Evolutionary conservation across 2,329 filamentous ascomycete species (phyloP), one percentile per base, ranked within the genome.

Genomic region (Pezicula radicicola): DNA sequence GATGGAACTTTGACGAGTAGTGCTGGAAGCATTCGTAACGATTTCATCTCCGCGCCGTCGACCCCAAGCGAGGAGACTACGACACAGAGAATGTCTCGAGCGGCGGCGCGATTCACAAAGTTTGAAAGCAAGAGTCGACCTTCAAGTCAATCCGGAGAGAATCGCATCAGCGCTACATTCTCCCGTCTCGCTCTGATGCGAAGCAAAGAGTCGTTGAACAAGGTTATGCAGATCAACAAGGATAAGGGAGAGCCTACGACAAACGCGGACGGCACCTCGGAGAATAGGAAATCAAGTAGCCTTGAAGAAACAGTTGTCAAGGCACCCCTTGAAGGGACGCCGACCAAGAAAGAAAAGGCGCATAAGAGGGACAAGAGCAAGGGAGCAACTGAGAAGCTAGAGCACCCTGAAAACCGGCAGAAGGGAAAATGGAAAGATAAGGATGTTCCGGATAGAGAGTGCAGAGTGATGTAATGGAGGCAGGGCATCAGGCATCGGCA

Each of bases 101-200:
- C 81, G 1, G 80, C 82, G 13, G 77, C 79, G 5, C 75, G 75
- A 44, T 82, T 85, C 56, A 68, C 76, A 19, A 65, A 72, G 67
- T 60, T 71, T 49, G 59, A 71, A 58, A 69, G 66, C 45, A 75
- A 76, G 58, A 83, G 81, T 57, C 76, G 83, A 12, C 79, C 83
- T 4, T 70, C 69, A 16, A 85, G 83, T 60, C 80, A 84, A 58
- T 76, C 73, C 1, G 79, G 81, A 27, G 83, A 85, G 57, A 74
- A 74, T 15, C 74, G 83, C 4, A 76, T 83, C 51, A 83, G 79
- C 60, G 70, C 78, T 16, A 80, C 78, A 3, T 81, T 85, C 64
- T 77, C 75, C 15, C 75, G 79, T 10, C 46, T 67, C 12, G 61
- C 51, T 51, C 44, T 61, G 46, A 63, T 61, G 55, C 50, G 58